Evolutionary conservation across 2,329 filamentous ascomycete species (phyloP).

Genomic region (Xylariaceae sp.): DNA sequence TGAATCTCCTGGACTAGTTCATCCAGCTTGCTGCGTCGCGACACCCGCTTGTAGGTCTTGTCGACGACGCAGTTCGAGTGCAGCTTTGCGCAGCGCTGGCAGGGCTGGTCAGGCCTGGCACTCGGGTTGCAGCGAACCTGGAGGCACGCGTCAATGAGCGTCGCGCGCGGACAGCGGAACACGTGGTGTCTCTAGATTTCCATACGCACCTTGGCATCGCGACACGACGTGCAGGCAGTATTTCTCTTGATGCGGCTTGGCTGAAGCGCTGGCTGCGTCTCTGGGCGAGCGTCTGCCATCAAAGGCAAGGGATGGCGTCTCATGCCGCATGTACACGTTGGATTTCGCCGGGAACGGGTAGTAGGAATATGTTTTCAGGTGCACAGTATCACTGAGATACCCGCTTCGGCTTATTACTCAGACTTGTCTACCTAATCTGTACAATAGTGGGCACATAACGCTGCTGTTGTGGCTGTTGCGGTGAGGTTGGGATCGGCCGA

Average conservation of each 20-base stretch:
- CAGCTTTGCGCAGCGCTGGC: slow-evolving; percentile 31
- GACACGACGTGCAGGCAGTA: slow-evolving; percentile 32
- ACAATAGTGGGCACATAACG: background rate
- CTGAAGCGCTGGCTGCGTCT: slow-evolving; percentile 19
- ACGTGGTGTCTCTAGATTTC: too few species aligned
- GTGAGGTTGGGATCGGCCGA: background rate
- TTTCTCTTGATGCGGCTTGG: slow-evolving; percentile 32
- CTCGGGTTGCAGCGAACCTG: slow-evolving; percentile 34
- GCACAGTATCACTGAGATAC: slow-evolving; percentile 7
- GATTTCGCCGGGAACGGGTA: slow-evolving; percentile 6
- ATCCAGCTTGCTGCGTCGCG: slow-evolving; percentile 45
- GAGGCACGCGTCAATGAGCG: background rate
- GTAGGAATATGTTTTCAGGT: background rate
- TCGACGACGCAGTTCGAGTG: slow-evolving; percentile 30
- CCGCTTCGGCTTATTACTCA: slow-evolving; percentile 20
- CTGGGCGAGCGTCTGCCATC: slow-evolving; percentile 25
- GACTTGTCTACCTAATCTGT: background rate
- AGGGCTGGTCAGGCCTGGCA: slow-evolving; percentile 25
- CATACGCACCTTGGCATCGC: slow-evolving; percentile 31
- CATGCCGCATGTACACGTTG: slow-evolving; percentile 9
- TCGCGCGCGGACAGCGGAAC: background rate
- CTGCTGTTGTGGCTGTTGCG: background rate
- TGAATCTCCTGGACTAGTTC: slow-evolving; percentile 51
- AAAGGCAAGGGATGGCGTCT: slow-evolving; percentile 19
- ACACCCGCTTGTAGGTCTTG: slow-evolving; percentile 32